phyloP scores from a whole-genome alignment of 164 flowering plant genomes.

The Paratinospora sagittata region DNA sequence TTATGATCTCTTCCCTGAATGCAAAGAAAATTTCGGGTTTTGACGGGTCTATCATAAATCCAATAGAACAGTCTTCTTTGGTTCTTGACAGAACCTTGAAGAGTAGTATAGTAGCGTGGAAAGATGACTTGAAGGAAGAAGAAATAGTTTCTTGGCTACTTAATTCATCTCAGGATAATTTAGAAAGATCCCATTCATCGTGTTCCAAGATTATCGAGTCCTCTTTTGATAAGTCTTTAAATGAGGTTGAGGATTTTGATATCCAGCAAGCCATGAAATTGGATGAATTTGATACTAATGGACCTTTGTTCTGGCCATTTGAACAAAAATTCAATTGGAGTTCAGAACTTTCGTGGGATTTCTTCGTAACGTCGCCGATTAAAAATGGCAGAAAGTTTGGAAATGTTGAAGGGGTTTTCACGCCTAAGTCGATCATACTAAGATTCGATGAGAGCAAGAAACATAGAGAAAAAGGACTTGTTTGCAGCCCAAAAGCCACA shows the following conservation, averaged over 20 bases:
- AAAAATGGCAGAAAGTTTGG: conserved; percentile 9
- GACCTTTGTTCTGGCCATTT: conserved; percentile 49
- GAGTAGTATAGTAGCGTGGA: neutral
- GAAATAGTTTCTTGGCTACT: conserved; percentile 15
- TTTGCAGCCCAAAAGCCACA: conserved; percentile 12
- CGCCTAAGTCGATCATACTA: conserved; percentile 10
- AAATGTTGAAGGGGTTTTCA: neutral
- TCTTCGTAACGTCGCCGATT: conserved; percentile 34
- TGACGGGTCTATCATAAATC: conserved; percentile 21
- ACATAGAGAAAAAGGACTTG: conserved; percentile 11
- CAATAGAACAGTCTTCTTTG: conserved; percentile 22
- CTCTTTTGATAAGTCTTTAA: conserved; percentile 5
- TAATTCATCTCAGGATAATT: conserved; percentile 8
- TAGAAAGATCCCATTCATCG: conserved; percentile 4
- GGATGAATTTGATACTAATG: conserved; percentile 18
- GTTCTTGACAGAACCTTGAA: conserved; percentile 17
- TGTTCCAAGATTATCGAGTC: conserved; percentile 12
- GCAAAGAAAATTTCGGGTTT: conserved; percentile 3
- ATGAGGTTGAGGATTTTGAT: neutral
- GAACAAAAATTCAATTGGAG: conserved; percentile 24
- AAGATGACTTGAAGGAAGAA: conserved; percentile 15
- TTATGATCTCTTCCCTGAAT: conserved; percentile 4
- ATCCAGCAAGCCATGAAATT: conserved; percentile 1
- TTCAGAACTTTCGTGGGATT: conserved; percentile 17
- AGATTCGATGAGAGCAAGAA: conserved; percentile 8